Percentiles rank a stretch among this genome's conserved stretches.
Conservation (phyloP, 495 filamentous ascomycete genomes). For the Podospora pseudocomata region DNA sequence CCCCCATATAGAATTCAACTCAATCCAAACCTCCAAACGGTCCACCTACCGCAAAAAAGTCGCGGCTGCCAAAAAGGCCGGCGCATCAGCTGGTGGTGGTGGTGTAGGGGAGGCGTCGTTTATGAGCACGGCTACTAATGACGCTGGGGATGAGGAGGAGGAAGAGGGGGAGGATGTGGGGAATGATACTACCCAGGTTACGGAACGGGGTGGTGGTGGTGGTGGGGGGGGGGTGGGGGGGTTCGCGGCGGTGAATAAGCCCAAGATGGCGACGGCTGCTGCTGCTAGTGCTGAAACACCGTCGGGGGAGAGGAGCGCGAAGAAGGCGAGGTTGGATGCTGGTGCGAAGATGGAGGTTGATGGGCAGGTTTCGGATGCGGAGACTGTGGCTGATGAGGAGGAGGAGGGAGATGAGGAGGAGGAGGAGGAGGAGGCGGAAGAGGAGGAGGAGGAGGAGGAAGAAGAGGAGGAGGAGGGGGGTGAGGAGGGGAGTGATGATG, state of each 20-base stretch:
- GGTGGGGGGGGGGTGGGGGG: no score
- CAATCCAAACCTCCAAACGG: conserved; percentile 50
- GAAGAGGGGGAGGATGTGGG: conserved; percentile 16
- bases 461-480: conserved; percentile 41
- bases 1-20: conserved; percentile 46
- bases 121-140: conserved; percentile 28
- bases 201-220: background rate
- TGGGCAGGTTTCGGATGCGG: conserved; percentile 45
- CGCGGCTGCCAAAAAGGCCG: conserved; percentile 40
- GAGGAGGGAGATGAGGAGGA: conserved; percentile 55
- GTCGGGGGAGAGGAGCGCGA: conserved; percentile 27
- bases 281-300: no score
- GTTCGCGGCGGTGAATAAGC: background rate
- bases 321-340: conserved; percentile 43
- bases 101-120: conserved; percentile 34
- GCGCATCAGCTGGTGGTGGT: conserved; percentile 4
- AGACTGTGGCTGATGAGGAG: conserved; percentile 50
- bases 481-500: conserved; percentile 25
- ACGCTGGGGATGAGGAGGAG: conserved; percentile 11
- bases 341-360: conserved; percentile 36
- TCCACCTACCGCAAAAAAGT: conserved; percentile 49
- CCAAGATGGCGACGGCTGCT: background rate
- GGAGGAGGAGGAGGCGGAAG: conserved; percentile 49
- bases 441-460: conserved; percentile 44
- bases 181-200: conserved; percentile 8